Base-by-base conservation (phyloP, 2,329 filamentous ascomycete genomes). In the Calycina marina region DNA sequence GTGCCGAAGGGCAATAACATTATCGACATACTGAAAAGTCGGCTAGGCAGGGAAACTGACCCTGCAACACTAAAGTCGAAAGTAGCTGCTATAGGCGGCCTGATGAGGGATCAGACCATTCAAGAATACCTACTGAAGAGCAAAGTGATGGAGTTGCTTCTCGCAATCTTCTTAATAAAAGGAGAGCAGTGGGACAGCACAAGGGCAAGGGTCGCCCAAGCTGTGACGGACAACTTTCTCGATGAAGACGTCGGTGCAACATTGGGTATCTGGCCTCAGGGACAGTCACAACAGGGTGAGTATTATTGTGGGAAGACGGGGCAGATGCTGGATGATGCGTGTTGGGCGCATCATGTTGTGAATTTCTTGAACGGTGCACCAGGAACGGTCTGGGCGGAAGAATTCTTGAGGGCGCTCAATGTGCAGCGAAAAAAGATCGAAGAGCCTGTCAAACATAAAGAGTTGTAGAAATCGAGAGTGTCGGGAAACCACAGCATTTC, bases 181-280 rank as follows among this genome's bases (percentile, higher is more conserved):
- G 60, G 56, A n/a, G 51, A 56, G 4, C 57, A 60, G 15, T 69
- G 71, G 58, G 61, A 61, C 10, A 47, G 55, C 2, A 62, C 67
- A 4, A 61, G 67, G 47, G 61, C 60, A 36, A 70, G 66, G 45
- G 63, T 67, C 14, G 69, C 65, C 2, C 60, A 71, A 38, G 58
- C 78, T 35, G 61, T 77, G 16, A 59, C 68, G 18, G 75, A 80
- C 46, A 73, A 63, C 38, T 80, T 79, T 47, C 56, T 80, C n/a
- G 74, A 80, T 45, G 63, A 66, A 39, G 62, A 67, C 35, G 72
- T 76, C 62, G 72, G 72, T 25, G 72, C 72, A 2, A 56, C 58
- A 14, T 40, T 64, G 12, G 68, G 69, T 0, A 54, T 69, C 39
- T 77, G 70, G 70, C 71, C 71, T 0, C 56, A 41, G 14, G 44